Evolutionary conservation across 176 grass and related monocot genomes (phyloP).

Genomic region (Tuctoria greenei): DNA sequence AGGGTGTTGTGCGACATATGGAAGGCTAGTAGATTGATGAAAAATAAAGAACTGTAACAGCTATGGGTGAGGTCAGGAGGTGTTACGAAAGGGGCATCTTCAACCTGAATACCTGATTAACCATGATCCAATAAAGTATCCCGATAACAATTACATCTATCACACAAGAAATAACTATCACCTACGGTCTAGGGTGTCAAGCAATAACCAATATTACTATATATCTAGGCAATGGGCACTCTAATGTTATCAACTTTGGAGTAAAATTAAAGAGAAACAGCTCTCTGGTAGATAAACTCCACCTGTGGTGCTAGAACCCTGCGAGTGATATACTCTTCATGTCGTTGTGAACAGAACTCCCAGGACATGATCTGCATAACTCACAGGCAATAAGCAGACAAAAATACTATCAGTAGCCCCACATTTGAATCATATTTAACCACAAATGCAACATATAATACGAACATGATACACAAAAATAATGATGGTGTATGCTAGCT

Average conservation of each 20-base stretch:
- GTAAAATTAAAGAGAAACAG: not conserved
- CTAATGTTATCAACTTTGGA: not conserved
- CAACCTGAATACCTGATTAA: not conserved
- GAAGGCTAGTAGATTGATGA: not conserved
- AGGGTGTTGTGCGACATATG: not conserved
- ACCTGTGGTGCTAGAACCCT: conserved; percentile 87
- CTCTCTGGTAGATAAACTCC: conserved; percentile 1
- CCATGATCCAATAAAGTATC: not conserved
- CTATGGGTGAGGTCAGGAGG: not conserved
- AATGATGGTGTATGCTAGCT: not conserved
- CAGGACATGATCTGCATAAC: conserved; percentile 81
- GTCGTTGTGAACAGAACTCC: conserved; percentile 85
- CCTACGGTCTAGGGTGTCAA: not conserved
- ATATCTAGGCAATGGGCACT: not conserved
- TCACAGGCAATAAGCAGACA: conserved; percentile 25
- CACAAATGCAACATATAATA: conserved; percentile 25
- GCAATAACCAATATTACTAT: not conserved
- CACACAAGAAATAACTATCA: not conserved
- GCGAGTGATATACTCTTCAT: conserved; percentile 87
- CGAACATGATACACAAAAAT: not conserved
- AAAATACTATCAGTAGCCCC: conserved; percentile 40
- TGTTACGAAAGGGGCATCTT: not conserved
- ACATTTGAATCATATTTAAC: conserved; percentile 45
- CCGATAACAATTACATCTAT: not conserved
- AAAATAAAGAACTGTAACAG: conserved; percentile 6